A percentile compares a stretch with the other conserved stretches of the same genome.
Conservation (phyloP, 306 rosid species). For the Boehmeria nivea region DNA sequence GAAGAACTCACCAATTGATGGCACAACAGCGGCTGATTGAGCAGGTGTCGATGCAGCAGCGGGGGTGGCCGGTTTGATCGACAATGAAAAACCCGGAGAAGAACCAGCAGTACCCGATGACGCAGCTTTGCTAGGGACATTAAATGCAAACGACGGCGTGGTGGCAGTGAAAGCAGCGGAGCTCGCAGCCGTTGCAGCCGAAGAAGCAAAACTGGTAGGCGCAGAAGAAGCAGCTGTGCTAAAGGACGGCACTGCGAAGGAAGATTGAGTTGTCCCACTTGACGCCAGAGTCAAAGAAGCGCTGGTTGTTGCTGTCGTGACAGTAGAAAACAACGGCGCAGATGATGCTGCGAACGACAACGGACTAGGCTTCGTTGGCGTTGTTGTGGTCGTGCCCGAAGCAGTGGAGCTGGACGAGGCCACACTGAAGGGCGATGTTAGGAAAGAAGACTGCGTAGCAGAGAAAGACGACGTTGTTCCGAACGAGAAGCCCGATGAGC, state of each 20-base stretch:
- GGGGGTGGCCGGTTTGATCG: constrained; percentile 29
- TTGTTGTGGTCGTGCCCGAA: constrained; percentile 29
- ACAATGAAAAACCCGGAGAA: constrained; percentile 32
- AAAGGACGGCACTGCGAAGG: constrained; percentile 44
- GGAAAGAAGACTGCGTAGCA: constrained; percentile 46
- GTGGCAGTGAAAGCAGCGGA: constrained; percentile 31
- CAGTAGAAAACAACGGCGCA: constrained; percentile 45
- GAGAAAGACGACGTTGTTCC: constrained; percentile 35
- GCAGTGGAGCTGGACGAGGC: constrained; percentile 31
- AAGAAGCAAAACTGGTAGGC: constrained; percentile 11
- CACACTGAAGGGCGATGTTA: constrained; percentile 21
- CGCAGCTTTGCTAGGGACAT: constrained; percentile 31
- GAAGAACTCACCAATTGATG: constrained; percentile 44
- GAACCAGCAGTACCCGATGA: constrained; percentile 43
- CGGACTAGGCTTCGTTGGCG: constrained; percentile 22
- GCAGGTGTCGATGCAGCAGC: constrained; percentile 44
- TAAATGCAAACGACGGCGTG: constrained; percentile 36
- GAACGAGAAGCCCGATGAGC: constrained; percentile 42
- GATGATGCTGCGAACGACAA: constrained; percentile 43
- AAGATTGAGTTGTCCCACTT: constrained; percentile 25
- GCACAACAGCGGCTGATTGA: constrained; percentile 26
- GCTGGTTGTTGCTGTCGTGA: constrained; percentile 50
- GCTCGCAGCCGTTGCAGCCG: constrained; percentile 24
- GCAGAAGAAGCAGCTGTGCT: constrained; percentile 32
- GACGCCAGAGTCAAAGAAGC: constrained; percentile 46